Base-by-base conservation (phyloP, 2,329 filamentous ascomycete species). In the Penicillium crustosum region DNA sequence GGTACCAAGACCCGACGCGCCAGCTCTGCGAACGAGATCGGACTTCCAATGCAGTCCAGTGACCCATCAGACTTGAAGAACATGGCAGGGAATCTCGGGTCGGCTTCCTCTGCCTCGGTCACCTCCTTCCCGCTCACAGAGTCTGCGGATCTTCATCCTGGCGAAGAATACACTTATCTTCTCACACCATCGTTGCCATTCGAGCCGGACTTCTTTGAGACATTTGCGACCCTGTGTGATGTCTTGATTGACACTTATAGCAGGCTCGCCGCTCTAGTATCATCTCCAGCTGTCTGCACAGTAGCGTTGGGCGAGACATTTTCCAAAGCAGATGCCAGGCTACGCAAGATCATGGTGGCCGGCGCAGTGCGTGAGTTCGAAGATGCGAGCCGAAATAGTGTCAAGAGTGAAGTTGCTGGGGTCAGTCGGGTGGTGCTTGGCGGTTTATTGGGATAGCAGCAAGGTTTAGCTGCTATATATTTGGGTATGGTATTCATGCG, bases 141-240 rank as follows among this genome's bases (percentile, higher is more conserved):
- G 61, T 76, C 76, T 55, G 76, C 71, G 8, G 89, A 91, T 62
- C 81, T 91, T 25, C 78, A 90, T 1, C 88, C 89, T 0, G 91
- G 92, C 38, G 92, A 96, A 70, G 91, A 95, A 68, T 99, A 97
- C 73, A 86, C 87, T 0, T 88, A 93, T 72, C 82, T 99, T 2
- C 82, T 97, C 21, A 97, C 93, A n/a, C 94, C 94, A 0, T 89
- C 87, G 17, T 78, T 99, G 48, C 94, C 94, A 0, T 99, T 99
- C 70, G 93, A 97, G 63, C 94, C 94, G 0, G 94, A 99, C 75
- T 99, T 96, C 70, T 94, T 93, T 74, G 92, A 95, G 78, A 97
- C 93, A 0, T 97, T 97, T 77, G 89, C 92, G 15, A 97, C 94
- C 13, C 82, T 99, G 7, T 97, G 94, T 78, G 94, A 99, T 71